Conservation (phyloP, 495 filamentous ascomycete species). For the Penicillium paxilli region DNA sequence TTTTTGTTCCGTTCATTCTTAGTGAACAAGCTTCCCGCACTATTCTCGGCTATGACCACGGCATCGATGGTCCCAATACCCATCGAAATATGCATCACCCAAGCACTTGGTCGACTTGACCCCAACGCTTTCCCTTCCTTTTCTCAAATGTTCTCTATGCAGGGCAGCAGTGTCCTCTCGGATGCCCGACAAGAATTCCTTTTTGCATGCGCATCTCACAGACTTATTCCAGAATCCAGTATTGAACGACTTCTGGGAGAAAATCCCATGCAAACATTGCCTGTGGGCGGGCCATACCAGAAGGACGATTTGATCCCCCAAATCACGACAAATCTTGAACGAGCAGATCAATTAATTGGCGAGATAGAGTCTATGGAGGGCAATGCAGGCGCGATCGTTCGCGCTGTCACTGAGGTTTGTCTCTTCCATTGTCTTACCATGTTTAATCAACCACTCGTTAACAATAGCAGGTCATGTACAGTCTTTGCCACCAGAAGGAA, state of each 20-base stretch:
- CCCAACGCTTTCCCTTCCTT: conserved; percentile 78
- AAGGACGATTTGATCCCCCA: conserved; percentile 75
- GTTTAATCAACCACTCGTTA: conserved; percentile 2
- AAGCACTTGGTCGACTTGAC: conserved; percentile 74
- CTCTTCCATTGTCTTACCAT: not conserved
- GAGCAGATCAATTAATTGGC: conserved; percentile 68
- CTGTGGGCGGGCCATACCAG: conserved; percentile 69
- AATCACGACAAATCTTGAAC: conserved; percentile 69
- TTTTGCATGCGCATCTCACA: conserved; percentile 85
- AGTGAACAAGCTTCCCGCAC: conserved; percentile 86
- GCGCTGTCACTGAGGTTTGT: conserved; percentile 74
- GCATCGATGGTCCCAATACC: conserved; percentile 66
- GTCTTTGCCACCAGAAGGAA: conserved; percentile 78
- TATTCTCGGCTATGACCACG: conserved; percentile 63
- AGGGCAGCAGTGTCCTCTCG: conserved; percentile 70
- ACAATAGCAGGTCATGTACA: conserved; percentile 64
- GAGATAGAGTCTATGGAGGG: conserved; percentile 94
- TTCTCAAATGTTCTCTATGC: conserved; percentile 78
- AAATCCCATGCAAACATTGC: conserved; percentile 78
- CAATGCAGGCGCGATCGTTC: conserved; percentile 86
- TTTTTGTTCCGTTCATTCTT: conserved; percentile 87
- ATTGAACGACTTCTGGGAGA: conserved; percentile 84
- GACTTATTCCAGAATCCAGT: conserved; percentile 71
- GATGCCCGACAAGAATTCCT: conserved; percentile 90
- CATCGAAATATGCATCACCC: conserved; percentile 75